Percentiles rank a stretch among this genome's conserved stretches.
phyloP scores from a whole-genome alignment of 768 basidiomycete species.

The Auricularia auricula-judae region DNA sequence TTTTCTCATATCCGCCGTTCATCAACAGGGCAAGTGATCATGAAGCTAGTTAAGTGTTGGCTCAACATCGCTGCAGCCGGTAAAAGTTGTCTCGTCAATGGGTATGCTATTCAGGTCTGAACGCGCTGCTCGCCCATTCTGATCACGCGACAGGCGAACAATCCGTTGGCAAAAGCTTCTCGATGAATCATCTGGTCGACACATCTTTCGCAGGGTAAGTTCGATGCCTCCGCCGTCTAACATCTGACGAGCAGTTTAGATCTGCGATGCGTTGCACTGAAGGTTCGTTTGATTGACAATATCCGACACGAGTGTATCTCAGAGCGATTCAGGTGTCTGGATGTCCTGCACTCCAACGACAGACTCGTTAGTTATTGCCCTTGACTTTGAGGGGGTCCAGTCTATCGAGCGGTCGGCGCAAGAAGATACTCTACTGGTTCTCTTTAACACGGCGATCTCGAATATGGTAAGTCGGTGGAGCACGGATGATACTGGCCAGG shows the following conservation, averaged over 20 bases:
- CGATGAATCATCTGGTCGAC: conserved; percentile 49
- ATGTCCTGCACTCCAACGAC: conserved; percentile 54
- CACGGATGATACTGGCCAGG: not conserved
- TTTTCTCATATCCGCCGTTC: conserved; percentile 35
- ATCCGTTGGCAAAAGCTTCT: conserved; percentile 51
- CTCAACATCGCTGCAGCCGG: conserved; percentile 28
- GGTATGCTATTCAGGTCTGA: conserved; percentile 18
- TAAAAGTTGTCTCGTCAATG: conserved; percentile 58
- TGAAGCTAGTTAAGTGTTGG: not conserved
- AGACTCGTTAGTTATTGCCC: conserved; percentile 40
- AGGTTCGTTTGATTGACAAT: conserved; percentile 2
- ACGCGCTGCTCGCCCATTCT: not conserved
- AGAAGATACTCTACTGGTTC: conserved; percentile 50
- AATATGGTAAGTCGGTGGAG: conserved; percentile 33
- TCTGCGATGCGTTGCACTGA: conserved; percentile 13
- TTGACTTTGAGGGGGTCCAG: conserved; percentile 49
- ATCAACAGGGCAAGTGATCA: conserved; percentile 34
- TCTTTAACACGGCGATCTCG: conserved; percentile 57
- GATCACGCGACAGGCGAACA: conserved; percentile 35
- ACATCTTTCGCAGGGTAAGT: conserved; percentile 57
- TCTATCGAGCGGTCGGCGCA: conserved; percentile 48
- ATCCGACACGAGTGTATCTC: not conserved
- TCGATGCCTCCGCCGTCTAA: conserved; percentile 21
- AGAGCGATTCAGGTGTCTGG: conserved; percentile 42
- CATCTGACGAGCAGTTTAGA: conserved; percentile 20